Evolutionary conservation across 768 basidiomycete species (phyloP), one percentile per base, ranked within the genome.

Genomic region (Tricholoma terreum): DNA sequence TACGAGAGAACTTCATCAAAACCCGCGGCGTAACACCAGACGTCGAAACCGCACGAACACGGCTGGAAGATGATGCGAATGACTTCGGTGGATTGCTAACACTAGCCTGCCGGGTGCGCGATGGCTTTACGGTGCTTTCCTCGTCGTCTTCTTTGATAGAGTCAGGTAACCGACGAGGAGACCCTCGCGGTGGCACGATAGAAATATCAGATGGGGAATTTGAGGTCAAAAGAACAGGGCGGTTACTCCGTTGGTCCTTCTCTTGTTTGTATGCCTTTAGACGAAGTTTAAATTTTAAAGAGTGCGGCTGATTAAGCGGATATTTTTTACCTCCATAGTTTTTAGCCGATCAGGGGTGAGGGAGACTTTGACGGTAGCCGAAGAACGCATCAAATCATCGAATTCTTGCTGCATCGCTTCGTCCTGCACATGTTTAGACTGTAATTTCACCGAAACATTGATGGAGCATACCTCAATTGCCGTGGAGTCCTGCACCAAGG

Each of bases 311-410:
- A 75, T 71, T 73, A 73, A 78, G 67, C 63, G 62, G 59, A 50
- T 59, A 65, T 61, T 53, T n/a, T 84, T 67, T 74, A 95, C 94
- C 82, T 97, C 94, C 84, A 96, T 95, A 50, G 86, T 92, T 69
- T 86, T 90, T 56, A 98, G 78, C 54, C 95, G 82, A 76, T 97
- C 94, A 56, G 95, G 95, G 33, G 95, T 98, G 61, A 97, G 80
- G 40, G 94, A 96, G 64, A 98, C 87, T 69, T 93, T 97, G 89
- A 97, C 90, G 17, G 95, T 98, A 57, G 89, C 80, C 58, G 88
- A 84, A 57, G 91, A 93, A 52, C 84, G 85, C 85, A 98, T 88
- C 71, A 98, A 77, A 71, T 93, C 86, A 72, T 98, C 95, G 70
- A 98, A 98, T 69, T 96, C 91, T 60, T 89, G 86, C 55, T 84